phyloP scores from a whole-genome alignment of 2,329 filamentous ascomycete species.

The Clonostachys rosea region DNA sequence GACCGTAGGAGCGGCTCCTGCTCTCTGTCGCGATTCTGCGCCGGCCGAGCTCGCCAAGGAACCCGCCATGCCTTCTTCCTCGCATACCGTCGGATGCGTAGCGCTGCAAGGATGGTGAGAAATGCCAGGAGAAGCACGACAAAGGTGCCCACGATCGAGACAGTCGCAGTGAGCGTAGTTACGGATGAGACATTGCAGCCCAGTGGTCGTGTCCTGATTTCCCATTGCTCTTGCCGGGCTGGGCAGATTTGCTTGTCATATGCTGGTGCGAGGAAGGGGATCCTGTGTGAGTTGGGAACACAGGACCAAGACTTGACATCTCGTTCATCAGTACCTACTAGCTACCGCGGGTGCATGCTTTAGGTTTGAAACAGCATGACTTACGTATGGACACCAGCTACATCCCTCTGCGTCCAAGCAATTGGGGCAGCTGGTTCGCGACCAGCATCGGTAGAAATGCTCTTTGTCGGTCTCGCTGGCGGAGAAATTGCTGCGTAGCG shows the following conservation, averaged over 20 bases:
- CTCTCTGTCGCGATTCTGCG: constrained; percentile 15
- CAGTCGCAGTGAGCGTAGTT: constrained; percentile 19
- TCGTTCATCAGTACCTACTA: not conserved
- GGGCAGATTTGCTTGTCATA: constrained; percentile 47
- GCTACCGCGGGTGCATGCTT: not conserved
- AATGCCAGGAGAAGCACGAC: constrained; percentile 13
- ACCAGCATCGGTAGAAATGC: constrained; percentile 46
- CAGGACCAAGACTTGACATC: constrained; percentile 42
- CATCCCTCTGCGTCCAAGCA: constrained; percentile 39
- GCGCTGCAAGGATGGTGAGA: constrained; percentile 10
- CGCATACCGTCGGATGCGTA: constrained; percentile 12
- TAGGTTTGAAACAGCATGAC: constrained; percentile 7
- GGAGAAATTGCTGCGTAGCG: constrained; percentile 21
- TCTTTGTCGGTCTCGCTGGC: constrained; percentile 19
- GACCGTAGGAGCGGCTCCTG: constrained; percentile 18
- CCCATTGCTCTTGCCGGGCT: constrained; percentile 36
- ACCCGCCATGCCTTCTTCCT: constrained; percentile 8
- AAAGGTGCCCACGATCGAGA: constrained; percentile 19
- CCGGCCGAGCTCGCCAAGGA: not conserved
- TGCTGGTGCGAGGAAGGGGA: constrained; percentile 45
- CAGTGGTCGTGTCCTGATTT: constrained; percentile 25
- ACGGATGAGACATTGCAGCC: constrained; percentile 27
- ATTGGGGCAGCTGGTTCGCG: constrained; percentile 37
- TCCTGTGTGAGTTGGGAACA: constrained; percentile 40
- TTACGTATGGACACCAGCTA: constrained; percentile 50